Evolutionary conservation across 495 filamentous ascomycete species (phyloP).

Genomic region (Rhizodiscina lignyota): DNA sequence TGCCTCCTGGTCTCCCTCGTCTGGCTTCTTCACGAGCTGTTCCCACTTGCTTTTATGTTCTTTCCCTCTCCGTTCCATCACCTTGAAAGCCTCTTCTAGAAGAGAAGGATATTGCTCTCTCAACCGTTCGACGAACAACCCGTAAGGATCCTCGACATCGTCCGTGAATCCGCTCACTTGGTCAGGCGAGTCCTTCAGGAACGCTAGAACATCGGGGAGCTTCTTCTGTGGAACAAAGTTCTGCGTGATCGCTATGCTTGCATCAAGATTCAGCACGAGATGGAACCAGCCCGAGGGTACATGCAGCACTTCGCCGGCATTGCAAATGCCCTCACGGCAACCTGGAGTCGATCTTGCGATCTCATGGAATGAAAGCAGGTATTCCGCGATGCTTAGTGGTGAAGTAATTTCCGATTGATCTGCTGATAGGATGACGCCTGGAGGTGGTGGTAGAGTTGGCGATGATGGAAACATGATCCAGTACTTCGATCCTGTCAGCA

Average conservation of each 20-base stretch:
- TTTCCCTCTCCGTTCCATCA: conserved; percentile 42
- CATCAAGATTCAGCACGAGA: conserved; percentile 75
- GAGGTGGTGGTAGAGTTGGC: conserved; percentile 45
- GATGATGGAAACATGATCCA: conserved; percentile 89
- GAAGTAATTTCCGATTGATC: conserved; percentile 92
- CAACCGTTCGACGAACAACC: conserved; percentile 58
- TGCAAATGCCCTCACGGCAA: conserved; percentile 77
- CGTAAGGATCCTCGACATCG: conserved; percentile 56
- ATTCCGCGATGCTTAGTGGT: conserved; percentile 90
- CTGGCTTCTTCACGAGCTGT: conserved; percentile 44
- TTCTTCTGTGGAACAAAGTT: conserved; percentile 82
- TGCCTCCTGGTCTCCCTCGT: conserved; percentile 24
- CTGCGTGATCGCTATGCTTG: conserved; percentile 80
- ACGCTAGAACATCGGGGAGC: conserved; percentile 57
- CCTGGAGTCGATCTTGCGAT: conserved; percentile 63
- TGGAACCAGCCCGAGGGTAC: conserved; percentile 96
- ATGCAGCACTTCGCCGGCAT: conserved; percentile 77
- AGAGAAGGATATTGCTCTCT: conserved; percentile 43
- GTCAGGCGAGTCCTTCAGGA: conserved; percentile 65
- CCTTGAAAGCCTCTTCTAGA: conserved; percentile 42
- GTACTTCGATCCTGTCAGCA: conserved; percentile 82
- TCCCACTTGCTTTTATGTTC: conserved; percentile 28
- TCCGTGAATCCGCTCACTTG: conserved; percentile 77
- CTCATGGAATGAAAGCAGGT: conserved; percentile 81
- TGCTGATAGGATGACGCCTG: conserved; percentile 80